phyloP scores from a whole-genome alignment of 495 filamentous ascomycete genomes.

The Mycothermus thermophilus region DNA sequence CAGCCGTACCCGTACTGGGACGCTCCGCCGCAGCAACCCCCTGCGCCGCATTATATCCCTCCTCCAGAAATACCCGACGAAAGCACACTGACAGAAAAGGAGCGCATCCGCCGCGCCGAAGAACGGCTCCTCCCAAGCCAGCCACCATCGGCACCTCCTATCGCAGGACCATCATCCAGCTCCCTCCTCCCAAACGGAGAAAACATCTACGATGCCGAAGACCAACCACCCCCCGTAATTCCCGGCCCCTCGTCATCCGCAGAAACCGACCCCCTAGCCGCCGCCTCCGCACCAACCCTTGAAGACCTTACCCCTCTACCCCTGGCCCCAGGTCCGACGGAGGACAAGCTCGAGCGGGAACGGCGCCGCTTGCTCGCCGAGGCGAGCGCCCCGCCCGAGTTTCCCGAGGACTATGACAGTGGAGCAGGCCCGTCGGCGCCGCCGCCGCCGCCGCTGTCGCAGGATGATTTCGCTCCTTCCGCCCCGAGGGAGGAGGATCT shows the following conservation, averaged over 20 bases:
- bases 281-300: constrained; percentile 33
- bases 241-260: neutral
- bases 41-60: constrained; percentile 31
- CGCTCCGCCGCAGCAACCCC: constrained; percentile 9
- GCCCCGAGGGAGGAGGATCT: constrained; percentile 44
- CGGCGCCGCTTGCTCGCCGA: constrained; percentile 57
- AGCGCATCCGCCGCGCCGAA: constrained; percentile 52
- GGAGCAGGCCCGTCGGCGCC: constrained; percentile 9
- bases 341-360: constrained; percentile 81
- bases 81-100: constrained; percentile 51
- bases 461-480: constrained; percentile 33
- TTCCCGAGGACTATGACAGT: constrained; percentile 34
- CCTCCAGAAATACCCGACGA: constrained; percentile 40
- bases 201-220: constrained; percentile 26
- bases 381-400: constrained; percentile 51
- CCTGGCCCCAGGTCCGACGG: too few species aligned
- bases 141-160: constrained; percentile 37
- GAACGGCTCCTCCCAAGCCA: constrained; percentile 56
- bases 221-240: constrained; percentile 4
- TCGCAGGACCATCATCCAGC: constrained; percentile 33
- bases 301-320: constrained; percentile 32
- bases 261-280: constrained; percentile 7
- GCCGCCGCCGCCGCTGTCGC: constrained; percentile 4
- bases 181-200: constrained; percentile 20
- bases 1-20: constrained; percentile 16